Conservation (phyloP, 768 basidiomycete genomes). For the Thelephora aurantiotincta region DNA sequence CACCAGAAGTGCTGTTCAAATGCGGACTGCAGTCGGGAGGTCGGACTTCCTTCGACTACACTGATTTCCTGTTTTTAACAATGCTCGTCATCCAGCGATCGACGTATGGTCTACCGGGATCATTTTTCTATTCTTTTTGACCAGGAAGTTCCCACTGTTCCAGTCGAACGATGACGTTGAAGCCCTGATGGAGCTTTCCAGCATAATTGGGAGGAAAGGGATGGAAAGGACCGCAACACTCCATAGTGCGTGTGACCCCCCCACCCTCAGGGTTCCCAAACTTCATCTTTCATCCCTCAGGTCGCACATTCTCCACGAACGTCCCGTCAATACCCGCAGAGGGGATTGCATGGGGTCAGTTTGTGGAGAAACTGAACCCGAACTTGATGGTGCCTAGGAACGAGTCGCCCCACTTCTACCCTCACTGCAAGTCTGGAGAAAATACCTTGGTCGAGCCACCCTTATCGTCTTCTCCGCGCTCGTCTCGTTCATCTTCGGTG, state of each 20-base stretch:
- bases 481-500: constrained; percentile 12
- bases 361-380: constrained; percentile 73
- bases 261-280: constrained; percentile 1
- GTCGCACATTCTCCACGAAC: constrained; percentile 84
- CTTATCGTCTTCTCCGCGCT: constrained; percentile 20
- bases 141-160: constrained; percentile 86
- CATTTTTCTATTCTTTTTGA: constrained; percentile 86
- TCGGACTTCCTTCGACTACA: constrained; percentile 22
- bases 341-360: constrained; percentile 55
- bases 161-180: constrained; percentile 90
- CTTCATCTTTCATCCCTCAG: constrained; percentile 24
- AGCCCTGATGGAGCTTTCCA: constrained; percentile 88
- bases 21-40: constrained; percentile 89
- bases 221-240: constrained; percentile 81
- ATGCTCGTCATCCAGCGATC: constrained; percentile 48
- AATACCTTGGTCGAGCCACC: constrained; percentile 13
- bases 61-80: constrained; percentile 4
- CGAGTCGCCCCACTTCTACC: constrained; percentile 40
- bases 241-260: constrained; percentile 46
- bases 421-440: constrained; percentile 22
- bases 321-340: constrained; percentile 61
- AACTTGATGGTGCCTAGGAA: constrained; percentile 36
- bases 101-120: constrained; percentile 94
- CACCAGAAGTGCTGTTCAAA: constrained; percentile 91
- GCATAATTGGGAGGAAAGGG: constrained; percentile 65